Base-by-base conservation (phyloP, 768 basidiomycete species). In the Mycena galericulata region DNA sequence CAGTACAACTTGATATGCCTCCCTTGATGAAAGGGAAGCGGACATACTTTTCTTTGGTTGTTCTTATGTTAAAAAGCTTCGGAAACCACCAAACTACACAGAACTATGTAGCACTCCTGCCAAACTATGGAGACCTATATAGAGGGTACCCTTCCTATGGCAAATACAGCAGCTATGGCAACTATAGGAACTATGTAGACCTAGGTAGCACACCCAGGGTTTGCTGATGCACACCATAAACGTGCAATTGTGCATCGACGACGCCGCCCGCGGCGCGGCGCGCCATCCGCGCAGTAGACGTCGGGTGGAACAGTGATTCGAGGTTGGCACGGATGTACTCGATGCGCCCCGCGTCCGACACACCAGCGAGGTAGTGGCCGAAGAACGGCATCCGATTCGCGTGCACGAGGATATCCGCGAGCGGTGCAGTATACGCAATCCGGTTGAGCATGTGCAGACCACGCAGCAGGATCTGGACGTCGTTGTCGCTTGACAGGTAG, bases 241-340 rank as follows among this genome's bases (percentile, higher is more conserved):
- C 53, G 17, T 30, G 43, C 0, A 64, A 34, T 22, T 47, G 17
- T 2, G 62, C 12, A 18, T 64, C 62, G 3, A 64, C 62, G 7
- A 64, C 62, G 3, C 62, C 62, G 8, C 53, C 62, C 0, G 10
- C 32, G 12, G 14, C 41, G 0, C 2, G 26, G 22, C 24, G 62
- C 2, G 43, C 62, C 62, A 64, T 64, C 1, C 62, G 62, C 11
- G 51, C 51, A 11, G 62, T 64, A 1, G 51, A 55, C 4, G 62
- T 64, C 8, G 53, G 62, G 34, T 64, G 62, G 24, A 55, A 64
- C 6, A 64, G 22, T 11, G 62, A 45, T 20, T 64, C 41, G 2
- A 62, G 47, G 3, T 38, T 62, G 24, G 30, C 18, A 2, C 45
- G 57, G 18, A 59, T 59, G 43, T 59, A 56, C 55, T 56, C 55